phyloP scores from a whole-genome alignment of 2,329 filamentous ascomycete species.

The Diaporthe amygdali region DNA sequence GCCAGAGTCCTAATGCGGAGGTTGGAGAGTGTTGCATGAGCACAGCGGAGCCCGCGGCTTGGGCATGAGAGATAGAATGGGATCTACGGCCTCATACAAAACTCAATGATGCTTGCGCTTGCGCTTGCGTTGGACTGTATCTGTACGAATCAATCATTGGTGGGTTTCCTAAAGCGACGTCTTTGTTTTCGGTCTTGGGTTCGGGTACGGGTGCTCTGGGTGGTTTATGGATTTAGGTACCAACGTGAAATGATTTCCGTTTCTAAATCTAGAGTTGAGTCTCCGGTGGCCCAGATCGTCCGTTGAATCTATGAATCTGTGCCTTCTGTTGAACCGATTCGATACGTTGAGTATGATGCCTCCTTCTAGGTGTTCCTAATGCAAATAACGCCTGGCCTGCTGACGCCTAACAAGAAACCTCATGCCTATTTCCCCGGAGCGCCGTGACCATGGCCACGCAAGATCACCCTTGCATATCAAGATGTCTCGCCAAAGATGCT shows the following conservation, averaged over 20 bases:
- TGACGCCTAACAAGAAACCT: not conserved
- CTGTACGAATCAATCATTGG: constrained; percentile 14
- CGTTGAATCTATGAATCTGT: constrained; percentile 30
- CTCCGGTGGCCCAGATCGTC: constrained; percentile 15
- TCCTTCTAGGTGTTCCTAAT: constrained; percentile 16
- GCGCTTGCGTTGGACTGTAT: constrained; percentile 7
- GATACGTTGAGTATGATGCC: constrained; percentile 34
- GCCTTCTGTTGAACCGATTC: constrained; percentile 25
- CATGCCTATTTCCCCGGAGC: not conserved
- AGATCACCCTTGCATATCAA: constrained; percentile 19
- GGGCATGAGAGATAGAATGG: not conserved
- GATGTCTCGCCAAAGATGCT: constrained; percentile 49
- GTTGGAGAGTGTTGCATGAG: not conserved
- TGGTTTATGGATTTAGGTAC: constrained; percentile 7
- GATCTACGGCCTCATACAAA: not conserved
- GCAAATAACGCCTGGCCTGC: constrained; percentile 1
- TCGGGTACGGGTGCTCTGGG: constrained; percentile 1
- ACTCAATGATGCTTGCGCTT: not conserved
- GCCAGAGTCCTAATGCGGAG: constrained; percentile 16
- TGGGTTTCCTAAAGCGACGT: constrained; percentile 8
- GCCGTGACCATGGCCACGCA: not conserved
- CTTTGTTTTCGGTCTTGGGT: not conserved
- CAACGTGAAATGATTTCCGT: constrained; percentile 13
- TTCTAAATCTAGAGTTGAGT: constrained; percentile 16
- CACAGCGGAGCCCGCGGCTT: not conserved